Evolutionary conservation across 306 rosid species (phyloP).

Genomic region (Aeschynomene evenia): DNA sequence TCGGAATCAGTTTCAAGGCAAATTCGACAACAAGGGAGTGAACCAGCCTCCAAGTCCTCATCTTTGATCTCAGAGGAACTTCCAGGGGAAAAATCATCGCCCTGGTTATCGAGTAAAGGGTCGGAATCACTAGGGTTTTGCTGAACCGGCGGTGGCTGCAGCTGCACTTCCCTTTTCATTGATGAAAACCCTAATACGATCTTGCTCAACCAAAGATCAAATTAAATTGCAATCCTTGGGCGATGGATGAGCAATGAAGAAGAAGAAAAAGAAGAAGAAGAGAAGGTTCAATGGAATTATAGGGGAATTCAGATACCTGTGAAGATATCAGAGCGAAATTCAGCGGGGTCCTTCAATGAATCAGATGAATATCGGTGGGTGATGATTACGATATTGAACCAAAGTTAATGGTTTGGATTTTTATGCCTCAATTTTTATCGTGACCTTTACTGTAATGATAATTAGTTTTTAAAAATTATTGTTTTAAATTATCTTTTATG

Average conservation of each 20-base stretch:
- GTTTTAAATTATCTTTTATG: too few species aligned
- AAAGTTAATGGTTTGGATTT: constrained; percentile 27
- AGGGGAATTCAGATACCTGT: constrained; percentile 27
- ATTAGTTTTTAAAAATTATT: too few species aligned
- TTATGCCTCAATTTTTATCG: background rate
- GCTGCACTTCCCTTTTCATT: constrained; percentile 91
- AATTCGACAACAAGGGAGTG: constrained; percentile 85
- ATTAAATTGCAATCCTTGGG: constrained; percentile 11
- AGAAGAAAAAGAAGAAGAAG: background rate
- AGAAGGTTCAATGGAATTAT: constrained; percentile 18
- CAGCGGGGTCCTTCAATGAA: constrained; percentile 17
- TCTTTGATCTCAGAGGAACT: constrained; percentile 68
- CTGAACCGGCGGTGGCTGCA: constrained; percentile 52
- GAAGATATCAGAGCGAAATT: constrained; percentile 12
- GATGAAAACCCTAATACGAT: constrained; percentile 45
- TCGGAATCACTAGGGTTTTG: constrained; percentile 76
- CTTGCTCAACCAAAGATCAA: constrained; percentile 14
- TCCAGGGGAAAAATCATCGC: constrained; percentile 40
- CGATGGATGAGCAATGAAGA: background rate
- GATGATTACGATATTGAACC: background rate
- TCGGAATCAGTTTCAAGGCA: constrained; percentile 92
- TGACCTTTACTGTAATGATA: too few species aligned
- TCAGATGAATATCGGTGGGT: constrained; percentile 12
- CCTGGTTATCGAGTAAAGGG: constrained; percentile 67
- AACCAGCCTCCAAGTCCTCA: constrained; percentile 81